Base-by-base conservation (phyloP, 2,329 filamentous ascomycete genomes). In the Beauveria sp. region DNA sequence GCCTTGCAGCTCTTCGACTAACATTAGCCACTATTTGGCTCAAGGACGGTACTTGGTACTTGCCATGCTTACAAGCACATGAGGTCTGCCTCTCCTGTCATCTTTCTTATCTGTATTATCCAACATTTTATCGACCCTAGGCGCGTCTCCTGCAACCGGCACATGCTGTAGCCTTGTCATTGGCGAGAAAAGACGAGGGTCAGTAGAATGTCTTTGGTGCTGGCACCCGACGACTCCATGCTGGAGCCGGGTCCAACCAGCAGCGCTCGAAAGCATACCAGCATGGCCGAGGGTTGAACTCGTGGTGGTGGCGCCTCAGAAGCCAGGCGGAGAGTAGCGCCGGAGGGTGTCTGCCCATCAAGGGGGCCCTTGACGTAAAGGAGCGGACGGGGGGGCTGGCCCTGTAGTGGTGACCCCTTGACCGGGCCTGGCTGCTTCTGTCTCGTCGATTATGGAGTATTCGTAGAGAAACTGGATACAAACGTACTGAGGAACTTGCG, bases 261-360 rank as follows among this genome's bases (percentile, higher is more conserved):
- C 38, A 18, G 18, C n/a, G 9, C 48, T 42, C 20, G 45, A 58
- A 58, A 58, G 2, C 45, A 31, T 7, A 8, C 5, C 18, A 26
- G 38, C 28, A 34, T 34, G 31, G 31, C 31, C 31, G 31, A 34
- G 42, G 54, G 40, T 31, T 57, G 26, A 45, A n/a, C 24, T 48
- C 10, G 20, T 42, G 38, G n/a, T 55, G 45, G 46, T 51, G 56
- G 42, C 53, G 53, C 40, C 22, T 56, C 24, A 56, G 45, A 46
- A 51, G 56, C 56, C 46, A 40, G 57, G 48, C 57, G 38, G 48
- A 52, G 38, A 45, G 48, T 45, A 51, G 57, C 57, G 57, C 57
- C 48, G 3, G 48, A 60, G 46, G 56, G 48, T 22, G 57, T 60
- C 57, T 18, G 46, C 22, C 26, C 48, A 60, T 31, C 57, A 60